These are phyloP conservation scores for Aspergillus texensis DNA, from an alignment of 2,329 filamentous ascomycete genomes.

Conservation along the genomic window DNA sequence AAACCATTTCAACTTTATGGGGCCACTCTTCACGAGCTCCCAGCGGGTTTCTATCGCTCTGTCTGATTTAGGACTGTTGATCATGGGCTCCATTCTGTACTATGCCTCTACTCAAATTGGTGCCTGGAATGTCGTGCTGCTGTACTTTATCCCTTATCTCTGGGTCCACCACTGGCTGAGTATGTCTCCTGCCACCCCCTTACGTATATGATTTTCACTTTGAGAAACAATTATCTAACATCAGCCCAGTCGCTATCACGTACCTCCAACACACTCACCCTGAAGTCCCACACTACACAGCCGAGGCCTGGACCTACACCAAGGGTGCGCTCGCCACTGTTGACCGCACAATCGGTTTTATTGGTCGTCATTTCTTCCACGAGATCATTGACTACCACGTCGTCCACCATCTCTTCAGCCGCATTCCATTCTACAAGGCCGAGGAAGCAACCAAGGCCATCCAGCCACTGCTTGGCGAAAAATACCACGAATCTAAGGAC, in stretches of 20 bases:
- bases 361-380: conserved; percentile 68
- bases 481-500: conserved; percentile 47
- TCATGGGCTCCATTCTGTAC: conserved; percentile 57
- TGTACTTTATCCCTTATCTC: conserved; percentile 67
- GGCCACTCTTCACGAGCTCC: conserved; percentile 61
- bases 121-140: conserved; percentile 57
- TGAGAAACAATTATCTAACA: conserved; percentile 2
- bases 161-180: conserved; percentile 73
- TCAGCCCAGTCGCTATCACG: conserved; percentile 65
- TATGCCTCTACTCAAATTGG: conserved; percentile 57
- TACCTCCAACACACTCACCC: conserved; percentile 73
- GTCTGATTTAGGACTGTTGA: conserved; percentile 62
- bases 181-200: conserved; percentile 36
- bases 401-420: conserved; percentile 64
- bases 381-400: conserved; percentile 68
- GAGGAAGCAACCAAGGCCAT: conserved; percentile 62
- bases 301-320: conserved; percentile 63
- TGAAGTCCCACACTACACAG: conserved; percentile 60
- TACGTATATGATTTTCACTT: background rate
- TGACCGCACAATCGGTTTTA: conserved; percentile 66
- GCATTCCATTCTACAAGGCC: conserved; percentile 64
- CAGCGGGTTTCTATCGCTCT: conserved; percentile 61
- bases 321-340: conserved; percentile 65
- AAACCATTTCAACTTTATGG: conserved; percentile 64
- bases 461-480: conserved; percentile 57